Conservation (phyloP, 2,329 filamentous ascomycete species). For the Xylaria sp. region DNA sequence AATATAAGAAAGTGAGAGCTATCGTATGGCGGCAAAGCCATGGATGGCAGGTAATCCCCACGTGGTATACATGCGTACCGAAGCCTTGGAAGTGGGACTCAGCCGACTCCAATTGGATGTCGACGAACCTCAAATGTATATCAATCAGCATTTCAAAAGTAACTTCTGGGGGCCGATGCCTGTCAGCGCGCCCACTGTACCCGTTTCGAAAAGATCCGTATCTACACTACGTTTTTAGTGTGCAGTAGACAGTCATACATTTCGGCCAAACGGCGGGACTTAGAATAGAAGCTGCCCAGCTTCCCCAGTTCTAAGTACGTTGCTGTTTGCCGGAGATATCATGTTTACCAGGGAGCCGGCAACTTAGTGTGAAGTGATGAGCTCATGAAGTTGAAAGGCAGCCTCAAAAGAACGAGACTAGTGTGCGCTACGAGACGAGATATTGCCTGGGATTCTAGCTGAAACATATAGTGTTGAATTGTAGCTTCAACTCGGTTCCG, state of each 20-base stretch:
- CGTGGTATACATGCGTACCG: constrained; percentile 29
- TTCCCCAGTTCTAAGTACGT: not conserved
- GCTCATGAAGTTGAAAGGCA: not conserved
- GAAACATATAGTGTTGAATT: not conserved
- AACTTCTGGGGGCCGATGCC: not conserved
- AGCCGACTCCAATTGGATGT: not conserved
- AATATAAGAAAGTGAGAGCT: not conserved
- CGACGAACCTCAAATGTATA: not conserved
- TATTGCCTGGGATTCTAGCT: not conserved
- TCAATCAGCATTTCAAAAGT: constrained; percentile 2
- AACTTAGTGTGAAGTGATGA: not conserved
- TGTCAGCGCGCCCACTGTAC: no score
- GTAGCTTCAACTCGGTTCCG: not conserved
- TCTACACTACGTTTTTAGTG: not conserved
- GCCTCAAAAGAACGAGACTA: not conserved
- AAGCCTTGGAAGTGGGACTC: constrained; percentile 11
- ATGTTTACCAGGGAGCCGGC: not conserved
- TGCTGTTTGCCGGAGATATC: not conserved
- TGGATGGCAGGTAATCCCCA: constrained; percentile 16
- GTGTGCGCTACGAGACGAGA: not conserved
- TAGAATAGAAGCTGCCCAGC: not conserved
- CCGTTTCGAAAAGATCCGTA: no score
- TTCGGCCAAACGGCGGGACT: constrained; percentile 6
- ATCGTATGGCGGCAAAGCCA: constrained; percentile 1
- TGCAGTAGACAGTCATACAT: not conserved